A percentile compares a stretch with the other conserved stretches of the same genome.
Evolutionary conservation across 2,329 filamentous ascomycete species (phyloP).

Genomic region (Seiridium unicorne): DNA sequence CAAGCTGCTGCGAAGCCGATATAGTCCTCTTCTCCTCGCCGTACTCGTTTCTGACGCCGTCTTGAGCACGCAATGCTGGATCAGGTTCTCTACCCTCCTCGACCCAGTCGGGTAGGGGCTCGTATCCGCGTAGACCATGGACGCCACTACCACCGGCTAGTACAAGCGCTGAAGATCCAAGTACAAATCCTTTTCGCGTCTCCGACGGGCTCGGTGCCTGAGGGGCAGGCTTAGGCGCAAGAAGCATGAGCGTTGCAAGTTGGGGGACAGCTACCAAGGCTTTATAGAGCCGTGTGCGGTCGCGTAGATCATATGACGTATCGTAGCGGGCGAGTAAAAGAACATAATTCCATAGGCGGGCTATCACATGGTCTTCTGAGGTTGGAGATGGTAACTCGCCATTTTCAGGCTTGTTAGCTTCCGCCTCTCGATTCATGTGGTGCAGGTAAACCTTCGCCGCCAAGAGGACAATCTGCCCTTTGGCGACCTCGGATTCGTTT

Average conservation of each 20-base stretch:
- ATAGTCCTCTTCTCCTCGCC: conserved; percentile 41
- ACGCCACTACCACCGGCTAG: conserved; percentile 73
- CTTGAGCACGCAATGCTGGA: conserved; percentile 56
- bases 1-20: conserved; percentile 63
- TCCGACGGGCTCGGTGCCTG: conserved; percentile 89
- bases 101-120: conserved; percentile 82
- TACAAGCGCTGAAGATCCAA: conserved; percentile 85
- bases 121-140: conserved; percentile 76
- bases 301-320: conserved; percentile 89
- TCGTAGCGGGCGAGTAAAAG: conserved; percentile 88
- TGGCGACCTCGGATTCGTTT: conserved; percentile 80
- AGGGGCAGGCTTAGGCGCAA: conserved; percentile 92
- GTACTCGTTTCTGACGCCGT: conserved; percentile 31
- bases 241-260: conserved; percentile 82
- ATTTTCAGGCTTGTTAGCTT: conserved; percentile 23
- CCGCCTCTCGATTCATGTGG: conserved; percentile 66
- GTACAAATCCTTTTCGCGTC: conserved; percentile 69
- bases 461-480: conserved; percentile 86
- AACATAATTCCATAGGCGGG: conserved; percentile 79
- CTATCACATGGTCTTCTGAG: conserved; percentile 64
- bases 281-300: conserved; percentile 85
- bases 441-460: conserved; percentile 97
- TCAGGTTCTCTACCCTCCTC: conserved; percentile 77
- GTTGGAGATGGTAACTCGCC: not conserved
- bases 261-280: conserved; percentile 80